Conservation (phyloP, 2,329 filamentous ascomycete species). For the Trichoderma hamatum region DNA sequence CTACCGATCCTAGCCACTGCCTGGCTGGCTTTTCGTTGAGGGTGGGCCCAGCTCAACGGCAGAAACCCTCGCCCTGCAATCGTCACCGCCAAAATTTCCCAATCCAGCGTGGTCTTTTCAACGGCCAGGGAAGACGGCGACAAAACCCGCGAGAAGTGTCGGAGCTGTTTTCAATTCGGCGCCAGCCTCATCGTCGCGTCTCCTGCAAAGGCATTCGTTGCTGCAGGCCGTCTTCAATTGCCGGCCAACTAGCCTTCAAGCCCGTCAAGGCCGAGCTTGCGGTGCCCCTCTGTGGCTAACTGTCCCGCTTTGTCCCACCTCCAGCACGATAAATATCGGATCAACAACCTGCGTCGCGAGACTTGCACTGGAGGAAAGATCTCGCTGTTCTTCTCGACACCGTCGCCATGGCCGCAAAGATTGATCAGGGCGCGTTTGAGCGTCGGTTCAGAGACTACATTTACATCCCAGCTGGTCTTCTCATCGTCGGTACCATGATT, state of each 20-base stretch:
- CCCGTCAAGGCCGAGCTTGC: neutral
- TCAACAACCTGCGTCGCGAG: neutral
- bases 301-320: constrained; percentile 24
- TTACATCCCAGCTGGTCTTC: constrained; percentile 78
- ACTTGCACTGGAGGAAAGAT: neutral
- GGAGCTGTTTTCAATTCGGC: neutral
- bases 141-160: neutral
- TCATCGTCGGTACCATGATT: constrained; percentile 75
- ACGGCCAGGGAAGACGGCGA: neutral
- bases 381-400: neutral
- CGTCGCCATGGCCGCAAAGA: constrained; percentile 34
- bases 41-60: constrained; percentile 20
- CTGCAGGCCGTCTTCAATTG: constrained; percentile 3
- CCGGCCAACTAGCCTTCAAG: neutral
- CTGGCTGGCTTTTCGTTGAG: constrained; percentile 19
- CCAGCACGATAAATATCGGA: constrained; percentile 1
- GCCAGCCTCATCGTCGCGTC: constrained; percentile 10
- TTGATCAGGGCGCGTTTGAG: constrained; percentile 46
- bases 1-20: neutral
- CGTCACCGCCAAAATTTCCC: constrained; percentile 24
- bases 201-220: neutral
- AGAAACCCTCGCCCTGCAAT: constrained; percentile 13
- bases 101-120: constrained; percentile 11
- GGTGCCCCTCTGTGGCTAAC: constrained; percentile 20
- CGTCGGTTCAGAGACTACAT: constrained; percentile 75